These are phyloP conservation scores for Graphium sp. DNA, from an alignment of 2,329 filamentous ascomycete species.

Conservation along the genomic window DNA sequence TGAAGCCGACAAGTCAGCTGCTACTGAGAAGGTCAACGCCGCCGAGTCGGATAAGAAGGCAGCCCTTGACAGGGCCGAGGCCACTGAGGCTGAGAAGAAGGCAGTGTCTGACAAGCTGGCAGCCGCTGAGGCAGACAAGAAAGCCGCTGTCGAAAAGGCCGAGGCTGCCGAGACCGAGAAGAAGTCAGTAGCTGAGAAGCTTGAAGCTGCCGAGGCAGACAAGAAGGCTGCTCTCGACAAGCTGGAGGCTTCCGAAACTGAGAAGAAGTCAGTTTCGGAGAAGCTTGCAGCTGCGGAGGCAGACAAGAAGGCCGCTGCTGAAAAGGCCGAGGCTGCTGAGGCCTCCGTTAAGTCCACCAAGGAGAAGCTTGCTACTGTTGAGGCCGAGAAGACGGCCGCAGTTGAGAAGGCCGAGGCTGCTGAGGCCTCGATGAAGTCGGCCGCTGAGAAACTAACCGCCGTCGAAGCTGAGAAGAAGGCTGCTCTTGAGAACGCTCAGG, in stretches of 20 bases:
- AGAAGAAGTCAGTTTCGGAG: slow-evolving; percentile 6
- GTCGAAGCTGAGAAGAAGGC: slow-evolving; percentile 3
- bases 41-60: slow-evolving; percentile 11
- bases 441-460: slow-evolving; percentile 2
- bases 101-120: slow-evolving; percentile 9
- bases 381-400: slow-evolving; percentile 6
- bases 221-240: slow-evolving; percentile 10
- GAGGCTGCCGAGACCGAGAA: slow-evolving; percentile 19
- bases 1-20: slow-evolving; percentile 1
- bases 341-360: slow-evolving; percentile 3
- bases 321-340: slow-evolving; percentile 6
- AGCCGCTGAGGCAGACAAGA: slow-evolving; percentile 1
- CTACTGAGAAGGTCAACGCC: slow-evolving; percentile 3
- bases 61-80: slow-evolving; percentile 9
- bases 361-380: slow-evolving; percentile 6
- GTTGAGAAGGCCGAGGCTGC: slow-evolving; percentile 2
- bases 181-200: slow-evolving; percentile 17
- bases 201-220: slow-evolving; percentile 14
- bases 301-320: slow-evolving; percentile 3
- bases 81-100: slow-evolving; percentile 8
- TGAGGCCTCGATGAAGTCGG: slow-evolving; percentile 8
- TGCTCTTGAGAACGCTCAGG: slow-evolving; percentile 5
- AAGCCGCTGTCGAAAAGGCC: slow-evolving; percentile 8
- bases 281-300: slow-evolving; percentile 4
- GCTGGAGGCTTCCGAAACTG: not conserved